A percentile compares a stretch with the other conserved stretches of the same genome.
phyloP scores from a whole-genome alignment of 768 basidiomycete species.

The Rubroboletus pulcherrimus region DNA sequence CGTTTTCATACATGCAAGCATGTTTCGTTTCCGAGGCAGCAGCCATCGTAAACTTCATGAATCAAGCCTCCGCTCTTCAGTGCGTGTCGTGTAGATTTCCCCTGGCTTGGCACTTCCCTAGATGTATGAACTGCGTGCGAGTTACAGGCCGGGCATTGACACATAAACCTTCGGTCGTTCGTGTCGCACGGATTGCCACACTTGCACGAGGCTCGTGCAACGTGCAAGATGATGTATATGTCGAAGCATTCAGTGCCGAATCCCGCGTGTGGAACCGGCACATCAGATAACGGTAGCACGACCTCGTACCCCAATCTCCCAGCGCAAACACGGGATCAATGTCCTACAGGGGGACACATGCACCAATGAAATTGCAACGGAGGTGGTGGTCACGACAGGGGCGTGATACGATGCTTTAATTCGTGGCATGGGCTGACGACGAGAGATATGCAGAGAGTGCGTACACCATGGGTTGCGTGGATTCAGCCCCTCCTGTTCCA shows the following conservation, averaged over 20 bases:
- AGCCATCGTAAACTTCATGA: neutral
- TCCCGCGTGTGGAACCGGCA: neutral
- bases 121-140: neutral
- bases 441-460: neutral
- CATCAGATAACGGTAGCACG: neutral
- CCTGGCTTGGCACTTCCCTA: neutral
- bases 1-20: neutral
- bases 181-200: neutral
- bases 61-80: neutral
- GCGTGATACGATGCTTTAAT: neutral
- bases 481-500: neutral
- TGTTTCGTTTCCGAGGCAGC: neutral
- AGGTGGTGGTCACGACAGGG: neutral
- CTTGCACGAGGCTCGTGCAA: conserved; percentile 4
- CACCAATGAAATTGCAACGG: neutral
- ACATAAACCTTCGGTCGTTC: neutral
- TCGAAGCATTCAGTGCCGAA: neutral
- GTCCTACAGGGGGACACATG: neutral
- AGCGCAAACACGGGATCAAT: neutral
- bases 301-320: neutral
- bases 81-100: neutral
- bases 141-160: neutral
- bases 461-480: neutral
- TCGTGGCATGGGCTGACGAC: neutral
- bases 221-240: neutral